phyloP scores from a whole-genome alignment of 2,329 filamentous ascomycete genomes.

The Fusarium solani-melongenae region DNA sequence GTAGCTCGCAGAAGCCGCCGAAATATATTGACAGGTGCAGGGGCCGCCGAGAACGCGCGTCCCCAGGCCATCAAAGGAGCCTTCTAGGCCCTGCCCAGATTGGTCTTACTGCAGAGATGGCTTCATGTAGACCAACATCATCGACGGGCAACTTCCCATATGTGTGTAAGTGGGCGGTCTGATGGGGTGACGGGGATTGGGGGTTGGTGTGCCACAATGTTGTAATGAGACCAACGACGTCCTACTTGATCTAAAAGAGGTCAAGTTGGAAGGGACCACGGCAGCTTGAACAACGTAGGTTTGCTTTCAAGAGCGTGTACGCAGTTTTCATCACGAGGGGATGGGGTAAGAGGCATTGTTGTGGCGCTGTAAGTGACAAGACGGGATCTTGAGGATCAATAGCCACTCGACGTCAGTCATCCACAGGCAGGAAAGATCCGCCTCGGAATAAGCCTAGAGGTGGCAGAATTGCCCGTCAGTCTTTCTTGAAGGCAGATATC shows the following conservation, averaged over 20 bases:
- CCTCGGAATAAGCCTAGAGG: conserved; percentile 5
- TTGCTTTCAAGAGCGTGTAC: background rate
- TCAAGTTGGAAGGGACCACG: background rate
- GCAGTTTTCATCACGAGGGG: background rate
- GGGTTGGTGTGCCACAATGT: background rate
- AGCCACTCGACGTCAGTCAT: background rate
- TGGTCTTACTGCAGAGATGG: conserved; percentile 8
- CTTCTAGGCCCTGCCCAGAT: background rate
- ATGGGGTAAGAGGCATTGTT: background rate
- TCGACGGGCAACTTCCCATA: conserved; percentile 2
- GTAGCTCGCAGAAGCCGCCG: conserved; percentile 22
- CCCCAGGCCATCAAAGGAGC: conserved; percentile 9
- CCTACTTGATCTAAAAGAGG: background rate
- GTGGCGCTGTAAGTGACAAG: conserved; percentile 6
- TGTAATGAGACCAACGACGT: background rate
- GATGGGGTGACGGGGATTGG: background rate
- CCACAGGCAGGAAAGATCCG: conserved; percentile 20
- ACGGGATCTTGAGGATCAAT: conserved; percentile 12
- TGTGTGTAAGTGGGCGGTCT: conserved; percentile 13
- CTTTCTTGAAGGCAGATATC: background rate
- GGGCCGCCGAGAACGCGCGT: conserved; percentile 38
- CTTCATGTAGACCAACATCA: conserved; percentile 5
- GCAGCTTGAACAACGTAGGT: background rate
- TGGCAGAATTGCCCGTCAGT: background rate
- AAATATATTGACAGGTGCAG: conserved; percentile 18